phyloP scores from a whole-genome alignment of 169 alveolate species.

The Plasmodium blacklocki region DNA sequence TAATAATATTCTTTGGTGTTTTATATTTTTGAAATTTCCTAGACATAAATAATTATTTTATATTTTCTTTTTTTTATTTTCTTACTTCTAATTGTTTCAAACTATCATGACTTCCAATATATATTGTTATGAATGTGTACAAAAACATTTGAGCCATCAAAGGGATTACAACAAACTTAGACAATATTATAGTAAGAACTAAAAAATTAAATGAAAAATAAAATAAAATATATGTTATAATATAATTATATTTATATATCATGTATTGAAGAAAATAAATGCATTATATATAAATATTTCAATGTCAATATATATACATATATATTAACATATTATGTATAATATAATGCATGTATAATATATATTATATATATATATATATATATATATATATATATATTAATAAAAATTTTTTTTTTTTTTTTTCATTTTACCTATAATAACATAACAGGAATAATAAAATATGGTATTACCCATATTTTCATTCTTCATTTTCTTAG shows the following conservation, averaged over 20 bases:
- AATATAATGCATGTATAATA: no score
- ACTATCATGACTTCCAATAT: slow-evolving; percentile 76
- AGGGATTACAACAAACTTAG: slow-evolving; percentile 64
- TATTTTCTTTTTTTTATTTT: neutral
- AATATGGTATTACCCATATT: slow-evolving; percentile 28
- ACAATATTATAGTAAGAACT: slow-evolving; percentile 62
- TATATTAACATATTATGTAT: neutral
- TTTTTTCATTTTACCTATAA: slow-evolving; percentile 40
- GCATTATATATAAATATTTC: neutral
- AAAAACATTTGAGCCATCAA: slow-evolving; percentile 60
- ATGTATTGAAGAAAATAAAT: neutral
- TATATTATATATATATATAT: neutral
- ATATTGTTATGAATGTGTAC: slow-evolving; percentile 72
- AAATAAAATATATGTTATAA: neutral
- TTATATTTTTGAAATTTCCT: no score
- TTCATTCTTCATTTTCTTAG: slow-evolving; percentile 50
- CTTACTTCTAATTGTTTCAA: slow-evolving; percentile 71
- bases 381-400: neutral
- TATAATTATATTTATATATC: no score
- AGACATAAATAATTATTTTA: neutral
- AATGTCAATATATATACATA: slow-evolving; percentile 5
- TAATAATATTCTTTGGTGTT: no score
- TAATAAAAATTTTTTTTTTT: neutral
- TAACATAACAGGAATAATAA: slow-evolving; percentile 38
- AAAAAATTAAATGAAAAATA: slow-evolving; percentile 7